Percentiles rank a stretch among this genome's conserved stretches.
Evolutionary conservation across 164 flowering plant genomes (phyloP).

Genomic region (Vitis amurensis): DNA sequence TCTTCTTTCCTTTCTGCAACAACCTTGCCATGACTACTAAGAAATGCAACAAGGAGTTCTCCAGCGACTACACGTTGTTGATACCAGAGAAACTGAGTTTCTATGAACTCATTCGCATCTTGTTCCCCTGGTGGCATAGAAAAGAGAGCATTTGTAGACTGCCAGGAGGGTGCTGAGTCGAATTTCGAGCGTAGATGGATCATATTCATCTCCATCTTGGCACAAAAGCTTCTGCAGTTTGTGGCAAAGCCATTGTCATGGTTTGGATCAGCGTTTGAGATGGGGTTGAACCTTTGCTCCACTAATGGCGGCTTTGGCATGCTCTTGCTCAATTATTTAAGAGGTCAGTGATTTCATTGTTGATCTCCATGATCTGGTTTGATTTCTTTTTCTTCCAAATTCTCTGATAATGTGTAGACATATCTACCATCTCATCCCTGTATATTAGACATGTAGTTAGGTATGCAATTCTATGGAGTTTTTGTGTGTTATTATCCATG

Average conservation of each 20-base stretch:
- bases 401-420: too few species aligned
- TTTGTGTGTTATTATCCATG: too few species aligned
- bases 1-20: background rate
- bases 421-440: too few species aligned
- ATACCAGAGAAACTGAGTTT: slow-evolving; percentile 22
- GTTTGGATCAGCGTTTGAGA: slow-evolving; percentile 30
- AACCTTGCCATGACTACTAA: background rate
- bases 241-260: slow-evolving; percentile 19
- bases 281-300: slow-evolving; percentile 23
- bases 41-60: slow-evolving; percentile 19
- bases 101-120: slow-evolving; percentile 17
- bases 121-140: slow-evolving; percentile 15
- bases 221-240: slow-evolving; percentile 17
- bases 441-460: too few species aligned
- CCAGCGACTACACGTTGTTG: slow-evolving; percentile 21
- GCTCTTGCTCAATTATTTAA: slow-evolving; percentile 20
- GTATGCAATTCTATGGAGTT: too few species aligned
- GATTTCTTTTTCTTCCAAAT: background rate
- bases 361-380: background rate
- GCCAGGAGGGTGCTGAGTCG: slow-evolving; percentile 10
- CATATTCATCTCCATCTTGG: slow-evolving; percentile 31
- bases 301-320: slow-evolving; percentile 9
- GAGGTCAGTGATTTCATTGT: slow-evolving; percentile 14
- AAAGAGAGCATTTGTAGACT: slow-evolving; percentile 24
- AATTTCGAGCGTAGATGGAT: slow-evolving; percentile 17